A percentile compares a stretch with the other conserved stretches of the same genome.
Conservation (phyloP, 192 early-diverging fungal species). For the Coemansia sp. region DNA sequence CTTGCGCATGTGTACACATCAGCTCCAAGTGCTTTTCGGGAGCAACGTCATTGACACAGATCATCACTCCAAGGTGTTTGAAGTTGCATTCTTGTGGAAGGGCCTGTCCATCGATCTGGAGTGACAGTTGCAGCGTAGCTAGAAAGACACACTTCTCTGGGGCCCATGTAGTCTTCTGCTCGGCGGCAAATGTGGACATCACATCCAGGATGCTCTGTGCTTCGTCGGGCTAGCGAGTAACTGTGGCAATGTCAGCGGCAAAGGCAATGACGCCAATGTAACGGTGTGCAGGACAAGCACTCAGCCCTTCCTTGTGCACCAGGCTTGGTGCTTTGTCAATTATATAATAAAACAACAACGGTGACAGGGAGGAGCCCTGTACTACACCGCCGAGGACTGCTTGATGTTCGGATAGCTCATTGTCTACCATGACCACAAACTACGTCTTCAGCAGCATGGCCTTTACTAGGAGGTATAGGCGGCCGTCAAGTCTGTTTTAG, state of each 20-base stretch:
- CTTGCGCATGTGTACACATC: neutral
- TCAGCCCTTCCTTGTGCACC: too few species aligned
- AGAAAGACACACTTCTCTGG: constrained; percentile 10
- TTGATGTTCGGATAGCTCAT: neutral
- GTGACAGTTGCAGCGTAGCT: neutral
- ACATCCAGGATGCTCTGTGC: too few species aligned
- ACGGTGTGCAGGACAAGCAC: too few species aligned
- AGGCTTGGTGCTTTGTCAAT: too few species aligned
- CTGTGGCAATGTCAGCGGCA: too few species aligned
- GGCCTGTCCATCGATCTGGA: neutral
- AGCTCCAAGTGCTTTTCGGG: neutral
- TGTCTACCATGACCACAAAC: neutral
- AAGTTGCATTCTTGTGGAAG: constrained; percentile 10
- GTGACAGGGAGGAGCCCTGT: neutral
- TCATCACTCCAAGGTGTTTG: constrained; percentile 6
- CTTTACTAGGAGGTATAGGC: too few species aligned
- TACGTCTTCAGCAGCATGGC: too few species aligned
- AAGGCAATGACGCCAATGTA: too few species aligned
- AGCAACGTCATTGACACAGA: neutral
- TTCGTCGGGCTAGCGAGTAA: too few species aligned
- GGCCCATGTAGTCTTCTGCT: constrained; percentile 1
- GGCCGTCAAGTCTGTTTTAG: too few species aligned
- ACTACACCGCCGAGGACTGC: neutral
- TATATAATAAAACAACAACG: too few species aligned
- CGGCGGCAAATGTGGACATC: neutral